These are phyloP conservation scores for Penicillium dipodomyicola DNA, from an alignment of 495 filamentous ascomycete genomes.

Conservation along the genomic window DNA sequence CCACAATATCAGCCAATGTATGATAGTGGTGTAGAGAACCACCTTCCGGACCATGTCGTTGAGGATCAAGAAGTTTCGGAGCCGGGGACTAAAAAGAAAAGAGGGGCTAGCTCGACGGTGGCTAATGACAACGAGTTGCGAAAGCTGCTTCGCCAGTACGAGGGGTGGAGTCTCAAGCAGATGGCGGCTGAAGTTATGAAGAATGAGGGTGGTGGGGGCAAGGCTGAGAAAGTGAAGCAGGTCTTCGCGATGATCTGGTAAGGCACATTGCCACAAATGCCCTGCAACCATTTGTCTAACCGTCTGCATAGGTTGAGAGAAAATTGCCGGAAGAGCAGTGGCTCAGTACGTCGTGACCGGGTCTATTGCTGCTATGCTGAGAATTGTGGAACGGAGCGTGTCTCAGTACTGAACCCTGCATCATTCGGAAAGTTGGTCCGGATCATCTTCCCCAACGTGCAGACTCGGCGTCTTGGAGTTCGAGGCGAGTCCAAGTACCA, in stretches of 20 bases:
- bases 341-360: conserved; percentile 83
- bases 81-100: conserved; percentile 60
- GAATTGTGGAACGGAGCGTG: conserved; percentile 84
- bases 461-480: conserved; percentile 86
- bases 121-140: conserved; percentile 92
- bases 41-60: conserved; percentile 56
- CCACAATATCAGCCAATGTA: conserved; percentile 59
- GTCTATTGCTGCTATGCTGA: conserved; percentile 93
- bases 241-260: conserved; percentile 98
- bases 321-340: conserved; percentile 74
- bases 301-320: conserved; percentile 65
- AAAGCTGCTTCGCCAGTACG: conserved; percentile 74
- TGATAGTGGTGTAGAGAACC: conserved; percentile 65
- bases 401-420: conserved; percentile 89
- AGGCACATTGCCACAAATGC: conserved; percentile 7
- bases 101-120: conserved; percentile 65
- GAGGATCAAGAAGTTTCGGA: conserved; percentile 68
- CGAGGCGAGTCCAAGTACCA: conserved; percentile 98
- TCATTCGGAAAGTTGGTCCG: conserved; percentile 97
- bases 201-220: conserved; percentile 65
- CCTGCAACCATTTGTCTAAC: background rate
- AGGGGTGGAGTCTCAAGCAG: conserved; percentile 70
- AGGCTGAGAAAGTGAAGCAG: conserved; percentile 92
- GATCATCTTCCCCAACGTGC: conserved; percentile 91
- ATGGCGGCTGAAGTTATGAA: conserved; percentile 78